Conservation (phyloP, 176 grass and related monocot species). For the Aegilops tauschii region DNA sequence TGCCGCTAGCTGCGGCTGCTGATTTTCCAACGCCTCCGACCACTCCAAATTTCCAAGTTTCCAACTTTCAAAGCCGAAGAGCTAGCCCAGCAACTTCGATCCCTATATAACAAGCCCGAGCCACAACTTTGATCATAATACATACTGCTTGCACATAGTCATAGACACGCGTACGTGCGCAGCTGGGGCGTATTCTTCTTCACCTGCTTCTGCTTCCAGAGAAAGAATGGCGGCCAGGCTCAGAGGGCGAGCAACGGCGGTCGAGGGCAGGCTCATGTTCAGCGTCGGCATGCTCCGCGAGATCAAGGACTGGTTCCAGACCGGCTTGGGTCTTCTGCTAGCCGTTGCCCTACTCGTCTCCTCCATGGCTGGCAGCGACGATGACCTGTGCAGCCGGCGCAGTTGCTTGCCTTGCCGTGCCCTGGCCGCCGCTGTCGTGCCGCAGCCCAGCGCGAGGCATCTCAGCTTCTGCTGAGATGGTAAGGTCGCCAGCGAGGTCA, state of each 20-base stretch:
- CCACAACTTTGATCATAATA: background rate
- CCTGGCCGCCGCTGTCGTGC: background rate
- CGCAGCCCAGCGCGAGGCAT: constrained; percentile 15
- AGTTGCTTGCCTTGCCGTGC: constrained; percentile 40
- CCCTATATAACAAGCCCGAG: too few species aligned
- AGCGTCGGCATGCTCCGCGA: constrained; percentile 28
- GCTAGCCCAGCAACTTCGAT: too few species aligned
- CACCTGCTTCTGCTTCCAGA: background rate
- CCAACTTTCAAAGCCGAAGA: too few species aligned
- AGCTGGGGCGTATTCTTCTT: background rate
- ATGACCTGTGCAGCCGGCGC: background rate
- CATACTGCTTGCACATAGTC: background rate
- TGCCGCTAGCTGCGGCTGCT: too few species aligned
- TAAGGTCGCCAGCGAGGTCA: too few species aligned
- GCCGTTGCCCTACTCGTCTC: background rate
- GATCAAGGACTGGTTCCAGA: constrained; percentile 28
- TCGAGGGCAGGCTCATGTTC: background rate
- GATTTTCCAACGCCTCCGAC: too few species aligned
- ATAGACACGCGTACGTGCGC: background rate
- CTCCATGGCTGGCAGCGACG: background rate
- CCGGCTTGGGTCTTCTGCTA: too few species aligned
- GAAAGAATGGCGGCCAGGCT: constrained; percentile 14
- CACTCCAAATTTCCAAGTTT: too few species aligned
- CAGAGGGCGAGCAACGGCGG: background rate
- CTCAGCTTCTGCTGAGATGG: too few species aligned